Percentiles rank a stretch among this genome's conserved stretches.
Evolutionary conservation across 2,329 filamentous ascomycete species (phyloP).

Genomic region (Claviceps purpurea): DNA sequence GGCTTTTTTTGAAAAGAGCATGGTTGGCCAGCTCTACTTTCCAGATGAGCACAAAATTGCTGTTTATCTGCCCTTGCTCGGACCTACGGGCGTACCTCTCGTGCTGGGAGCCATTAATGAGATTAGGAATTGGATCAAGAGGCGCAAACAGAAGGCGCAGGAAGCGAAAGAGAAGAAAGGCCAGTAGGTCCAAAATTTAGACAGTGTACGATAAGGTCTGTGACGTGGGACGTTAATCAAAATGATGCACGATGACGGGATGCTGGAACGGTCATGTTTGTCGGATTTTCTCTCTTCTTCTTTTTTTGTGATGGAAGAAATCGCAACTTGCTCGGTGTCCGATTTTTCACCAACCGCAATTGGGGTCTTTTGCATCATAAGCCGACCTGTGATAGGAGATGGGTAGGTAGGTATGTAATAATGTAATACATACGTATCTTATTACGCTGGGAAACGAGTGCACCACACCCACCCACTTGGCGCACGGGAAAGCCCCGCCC

Average conservation of each 20-base stretch:
- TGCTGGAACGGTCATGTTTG: background rate
- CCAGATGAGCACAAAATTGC: conserved; percentile 97
- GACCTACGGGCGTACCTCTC: conserved; percentile 80
- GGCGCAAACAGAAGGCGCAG: conserved; percentile 30
- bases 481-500: too few species aligned
- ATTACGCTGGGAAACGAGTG: too few species aligned
- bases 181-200: conserved; percentile 10
- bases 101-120: conserved; percentile 76
- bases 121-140: conserved; percentile 47
- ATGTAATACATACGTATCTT: too few species aligned
- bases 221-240: background rate
- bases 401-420: too few species aligned
- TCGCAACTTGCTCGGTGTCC: too few species aligned
- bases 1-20: conserved; percentile 96
- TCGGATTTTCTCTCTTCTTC: background rate
- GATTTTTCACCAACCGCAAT: too few species aligned
- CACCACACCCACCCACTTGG: too few species aligned
- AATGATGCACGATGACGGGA: background rate
- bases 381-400: too few species aligned
- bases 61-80: conserved; percentile 83
- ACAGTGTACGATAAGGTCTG: conserved; percentile 10
- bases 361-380: too few species aligned
- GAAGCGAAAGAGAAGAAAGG: conserved; percentile 25
- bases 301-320: background rate
- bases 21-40: conserved; percentile 98